Evolutionary conservation across 257 asterid species (phyloP).

Genomic region (Petunia axillaris): DNA sequence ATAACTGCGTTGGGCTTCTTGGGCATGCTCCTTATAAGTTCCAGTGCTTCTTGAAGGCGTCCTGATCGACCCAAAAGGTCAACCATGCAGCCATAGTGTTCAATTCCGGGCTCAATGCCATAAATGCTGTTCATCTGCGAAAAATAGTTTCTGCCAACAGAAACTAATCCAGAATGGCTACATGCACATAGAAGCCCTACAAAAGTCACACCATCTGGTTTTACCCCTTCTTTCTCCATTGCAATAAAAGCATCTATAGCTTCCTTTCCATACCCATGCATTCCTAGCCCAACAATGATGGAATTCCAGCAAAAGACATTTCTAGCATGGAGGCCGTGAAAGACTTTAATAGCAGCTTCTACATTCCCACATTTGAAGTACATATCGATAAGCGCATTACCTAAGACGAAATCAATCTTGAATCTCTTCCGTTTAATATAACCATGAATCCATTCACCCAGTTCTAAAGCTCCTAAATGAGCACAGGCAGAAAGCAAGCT

Average conservation of each 20-base stretch:
- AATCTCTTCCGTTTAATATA: slow-evolving; percentile 33
- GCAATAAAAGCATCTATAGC: slow-evolving; percentile 38
- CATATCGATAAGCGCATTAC: slow-evolving; percentile 44
- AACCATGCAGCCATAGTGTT: slow-evolving; percentile 48
- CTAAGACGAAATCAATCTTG: slow-evolving; percentile 37
- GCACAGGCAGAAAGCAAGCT: slow-evolving; percentile 43
- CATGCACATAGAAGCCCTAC: slow-evolving; percentile 42
- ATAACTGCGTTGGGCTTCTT: slow-evolving; percentile 39
- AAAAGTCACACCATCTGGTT: slow-evolving; percentile 44
- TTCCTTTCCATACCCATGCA: slow-evolving; percentile 40
- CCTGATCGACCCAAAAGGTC: slow-evolving; percentile 46
- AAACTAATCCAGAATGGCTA: slow-evolving; percentile 39
- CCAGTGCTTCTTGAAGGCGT: slow-evolving; percentile 40
- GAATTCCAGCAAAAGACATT: slow-evolving; percentile 47
- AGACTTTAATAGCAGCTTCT: slow-evolving; percentile 39
- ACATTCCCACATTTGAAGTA: slow-evolving; percentile 43
- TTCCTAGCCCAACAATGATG: slow-evolving; percentile 35
- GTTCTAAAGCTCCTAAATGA: slow-evolving; percentile 42
- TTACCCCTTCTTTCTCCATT: slow-evolving; percentile 34
- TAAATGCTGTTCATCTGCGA: slow-evolving; percentile 34
- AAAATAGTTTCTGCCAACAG: slow-evolving; percentile 38
- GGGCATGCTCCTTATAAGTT: slow-evolving; percentile 38
- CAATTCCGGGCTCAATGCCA: slow-evolving; percentile 39
- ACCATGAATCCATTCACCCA: slow-evolving; percentile 42
- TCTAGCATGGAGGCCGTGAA: slow-evolving; percentile 34